Evolutionary conservation across 2,329 filamentous ascomycete species (phyloP).

Genomic region (Cyphellophora europaea): DNA sequence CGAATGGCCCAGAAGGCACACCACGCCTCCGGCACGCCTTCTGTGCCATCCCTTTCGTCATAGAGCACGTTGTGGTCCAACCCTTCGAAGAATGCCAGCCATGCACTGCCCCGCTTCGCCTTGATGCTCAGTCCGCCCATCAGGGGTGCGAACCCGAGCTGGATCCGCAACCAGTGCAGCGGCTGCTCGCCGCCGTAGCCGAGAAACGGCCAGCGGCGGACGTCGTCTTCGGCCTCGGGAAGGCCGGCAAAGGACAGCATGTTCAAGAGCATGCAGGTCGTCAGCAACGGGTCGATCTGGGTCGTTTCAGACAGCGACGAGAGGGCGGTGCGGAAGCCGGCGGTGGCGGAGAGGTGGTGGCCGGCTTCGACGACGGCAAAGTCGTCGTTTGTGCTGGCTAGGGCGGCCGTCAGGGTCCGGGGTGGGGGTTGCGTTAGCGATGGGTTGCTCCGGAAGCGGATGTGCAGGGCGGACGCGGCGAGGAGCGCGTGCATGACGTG

Average conservation of each 20-base stretch:
- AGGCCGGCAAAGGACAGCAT: not conserved
- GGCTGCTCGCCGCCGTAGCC: not conserved
- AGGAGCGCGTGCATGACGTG: slow-evolving; percentile 2
- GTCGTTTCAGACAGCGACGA: not conserved
- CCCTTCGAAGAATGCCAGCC: not conserved
- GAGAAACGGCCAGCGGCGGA: slow-evolving; percentile 1
- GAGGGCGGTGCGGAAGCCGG: not conserved
- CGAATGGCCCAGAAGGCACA: not conserved
- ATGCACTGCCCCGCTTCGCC: not conserved
- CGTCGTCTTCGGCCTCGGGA: not conserved
- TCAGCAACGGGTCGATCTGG: not conserved
- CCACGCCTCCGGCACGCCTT: not conserved
- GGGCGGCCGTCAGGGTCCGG: no score
- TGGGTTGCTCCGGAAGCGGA: not conserved
- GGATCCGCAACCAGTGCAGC: not conserved
- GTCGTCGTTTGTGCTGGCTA: no score
- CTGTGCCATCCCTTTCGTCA: not conserved
- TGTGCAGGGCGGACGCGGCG: not conserved
- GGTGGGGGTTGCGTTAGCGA: not conserved
- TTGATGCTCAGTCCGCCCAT: not conserved
- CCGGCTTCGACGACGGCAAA: not conserved
- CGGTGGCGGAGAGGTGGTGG: not conserved
- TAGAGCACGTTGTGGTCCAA: not conserved
- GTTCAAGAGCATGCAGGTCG: slow-evolving; percentile 1
- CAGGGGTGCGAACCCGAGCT: slow-evolving; percentile 1